Conservation (phyloP, 441 rosid genomes). For the Gossypium trilobum region DNA sequence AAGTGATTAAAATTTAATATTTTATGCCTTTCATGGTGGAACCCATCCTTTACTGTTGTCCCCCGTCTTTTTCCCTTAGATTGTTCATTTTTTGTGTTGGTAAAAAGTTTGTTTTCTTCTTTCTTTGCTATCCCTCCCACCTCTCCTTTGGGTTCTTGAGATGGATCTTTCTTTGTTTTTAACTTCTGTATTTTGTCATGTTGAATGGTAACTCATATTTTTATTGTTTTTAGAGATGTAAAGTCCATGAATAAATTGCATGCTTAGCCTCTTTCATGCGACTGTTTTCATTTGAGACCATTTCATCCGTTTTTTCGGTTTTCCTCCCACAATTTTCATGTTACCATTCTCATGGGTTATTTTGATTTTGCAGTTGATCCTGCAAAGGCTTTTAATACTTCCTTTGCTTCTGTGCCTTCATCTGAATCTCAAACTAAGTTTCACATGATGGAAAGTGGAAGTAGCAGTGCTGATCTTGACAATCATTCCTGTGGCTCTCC, state of each 20-base stretch:
- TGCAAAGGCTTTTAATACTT: conserved; percentile 16
- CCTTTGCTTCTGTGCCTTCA: conserved; percentile 19
- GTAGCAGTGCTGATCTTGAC: conserved; percentile 26
- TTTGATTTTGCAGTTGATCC: conserved; percentile 28
- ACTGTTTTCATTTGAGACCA: neutral
- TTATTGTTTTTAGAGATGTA: conserved; percentile 1
- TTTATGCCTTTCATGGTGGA: neutral
- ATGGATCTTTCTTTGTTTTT: neutral
- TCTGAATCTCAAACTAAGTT: conserved; percentile 30
- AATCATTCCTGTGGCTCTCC: conserved; percentile 42
- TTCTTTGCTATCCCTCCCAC: neutral
- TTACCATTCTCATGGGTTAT: neutral
- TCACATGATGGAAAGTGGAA: conserved; percentile 29
- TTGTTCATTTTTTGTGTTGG: neutral
- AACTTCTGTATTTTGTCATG: neutral
- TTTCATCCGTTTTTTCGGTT: neutral
- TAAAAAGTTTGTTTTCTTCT: neutral
- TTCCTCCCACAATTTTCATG: conserved; percentile 5
- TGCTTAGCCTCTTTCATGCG: neutral
- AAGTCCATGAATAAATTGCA: neutral
- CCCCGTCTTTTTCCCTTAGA: neutral
- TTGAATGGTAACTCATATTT: neutral
- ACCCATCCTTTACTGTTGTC: neutral
- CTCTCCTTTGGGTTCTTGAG: neutral
- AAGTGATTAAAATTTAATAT: neutral